Evolutionary conservation across 2,329 filamentous ascomycete species (phyloP), one percentile per base, ranked within the genome.

Genomic region (Arthrobotrys entomopaga): DNA sequence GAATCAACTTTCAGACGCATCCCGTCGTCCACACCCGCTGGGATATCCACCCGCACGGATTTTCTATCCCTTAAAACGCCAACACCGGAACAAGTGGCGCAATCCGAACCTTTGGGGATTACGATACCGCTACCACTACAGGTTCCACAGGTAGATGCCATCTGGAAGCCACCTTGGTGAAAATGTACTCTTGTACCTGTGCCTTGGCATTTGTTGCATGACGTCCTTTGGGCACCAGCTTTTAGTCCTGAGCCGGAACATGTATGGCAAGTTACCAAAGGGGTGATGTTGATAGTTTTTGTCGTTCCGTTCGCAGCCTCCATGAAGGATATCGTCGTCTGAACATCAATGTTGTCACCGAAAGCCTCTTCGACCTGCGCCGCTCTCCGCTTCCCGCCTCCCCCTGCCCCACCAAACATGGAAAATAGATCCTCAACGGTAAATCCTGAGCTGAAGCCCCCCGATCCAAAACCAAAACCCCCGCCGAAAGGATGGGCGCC

Each of bases 341-440:
- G 92, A 22, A 97, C 91, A 81, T 98, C 94, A 79, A 99, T 97
- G 81, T 96, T 93, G 77, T 98, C 93, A 74, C 95, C 95, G n/a
- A 96, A 81, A 19, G 96, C 88, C 78, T 90, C 86, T 81, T 96
- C 90, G 10, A 91, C 90, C 64, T 86, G 88, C 42, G 87, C 85
- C n/a, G 85, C 83, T 24, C 85, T 84, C 43, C 85, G 70, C 81
- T 85, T 77, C 78, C 86, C 50, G 77, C 59, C 50, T 11, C 71
- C 83, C 60, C 86, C 85, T 38, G 87, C 86, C 59, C 86, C 85
- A 40, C 88, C 86, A 77, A 90, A 88, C 3, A 87, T 90, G 59
- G 90, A 91, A 81, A 99, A 98, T 10, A 99, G 84, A 82, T 99
- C 95, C 76, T 98, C 95, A 77, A 99, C 97, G 81, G 96, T 96